Percentiles rank a stretch among this genome's conserved stretches.
These are phyloP conservation scores for Russula foetens DNA, from an alignment of 768 basidiomycete species.

Conservation along the genomic window DNA sequence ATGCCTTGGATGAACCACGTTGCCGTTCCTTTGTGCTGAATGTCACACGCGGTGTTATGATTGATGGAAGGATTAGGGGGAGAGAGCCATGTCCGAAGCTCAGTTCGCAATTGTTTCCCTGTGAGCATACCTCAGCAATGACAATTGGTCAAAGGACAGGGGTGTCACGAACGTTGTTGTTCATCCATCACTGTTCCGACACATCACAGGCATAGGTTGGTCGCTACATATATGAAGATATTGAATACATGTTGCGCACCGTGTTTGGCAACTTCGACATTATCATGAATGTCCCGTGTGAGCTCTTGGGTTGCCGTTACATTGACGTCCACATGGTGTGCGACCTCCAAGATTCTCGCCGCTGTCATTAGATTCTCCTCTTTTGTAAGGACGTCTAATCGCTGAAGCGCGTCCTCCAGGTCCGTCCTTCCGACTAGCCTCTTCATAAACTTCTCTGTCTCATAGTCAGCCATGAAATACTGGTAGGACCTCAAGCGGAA, in stretches of 20 bases:
- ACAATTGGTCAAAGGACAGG: background rate
- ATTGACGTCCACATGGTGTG: background rate
- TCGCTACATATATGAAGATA: background rate
- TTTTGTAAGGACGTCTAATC: background rate
- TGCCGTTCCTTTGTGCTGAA: background rate
- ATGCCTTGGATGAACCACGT: background rate
- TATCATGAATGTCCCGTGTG: background rate
- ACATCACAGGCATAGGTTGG: background rate
- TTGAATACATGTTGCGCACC: background rate
- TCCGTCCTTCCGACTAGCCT: background rate
- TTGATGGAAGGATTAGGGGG: conserved; percentile 3
- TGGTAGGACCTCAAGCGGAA: too few relatives aligned
- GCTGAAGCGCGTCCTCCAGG: background rate
- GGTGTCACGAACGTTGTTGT: background rate
- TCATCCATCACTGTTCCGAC: background rate
- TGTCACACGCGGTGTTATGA: background rate
- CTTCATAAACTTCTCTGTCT: background rate
- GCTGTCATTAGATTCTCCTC: background rate
- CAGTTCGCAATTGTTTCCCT: background rate
- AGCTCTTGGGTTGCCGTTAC: background rate
- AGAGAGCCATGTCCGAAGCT: background rate
- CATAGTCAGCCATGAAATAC: background rate
- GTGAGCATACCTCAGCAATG: background rate
- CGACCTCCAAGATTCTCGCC: background rate
- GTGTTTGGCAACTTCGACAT: background rate